Conservation (phyloP, 139 green algal species). For the Diplosphaera chodatii region DNA sequence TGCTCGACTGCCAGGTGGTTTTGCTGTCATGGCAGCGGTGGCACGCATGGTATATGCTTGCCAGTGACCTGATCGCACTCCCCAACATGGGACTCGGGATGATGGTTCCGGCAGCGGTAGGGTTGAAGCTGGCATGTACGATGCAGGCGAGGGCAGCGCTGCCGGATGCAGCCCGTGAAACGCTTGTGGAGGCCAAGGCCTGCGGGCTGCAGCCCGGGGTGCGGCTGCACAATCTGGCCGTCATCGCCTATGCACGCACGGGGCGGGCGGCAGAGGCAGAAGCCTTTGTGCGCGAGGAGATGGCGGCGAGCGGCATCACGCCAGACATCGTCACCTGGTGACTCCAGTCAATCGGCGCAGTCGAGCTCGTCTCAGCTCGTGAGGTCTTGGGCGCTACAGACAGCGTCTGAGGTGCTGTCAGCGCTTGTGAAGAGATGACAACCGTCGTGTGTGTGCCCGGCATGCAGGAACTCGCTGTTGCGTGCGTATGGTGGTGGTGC, state of each 20-base stretch:
- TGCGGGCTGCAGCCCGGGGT: neutral
- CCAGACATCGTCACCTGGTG: neutral
- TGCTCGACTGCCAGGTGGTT: neutral
- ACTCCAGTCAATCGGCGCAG: neutral
- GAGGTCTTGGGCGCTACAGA: too few species aligned
- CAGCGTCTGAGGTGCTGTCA: too few species aligned
- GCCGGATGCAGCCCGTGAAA: neutral
- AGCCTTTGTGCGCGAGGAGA: neutral
- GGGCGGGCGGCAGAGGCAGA: neutral
- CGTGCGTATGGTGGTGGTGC: too few species aligned
- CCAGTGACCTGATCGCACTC: neutral
- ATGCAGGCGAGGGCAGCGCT: neutral
- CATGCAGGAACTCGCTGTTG: neutral
- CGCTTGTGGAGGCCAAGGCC: neutral
- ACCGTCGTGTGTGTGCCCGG: too few species aligned
- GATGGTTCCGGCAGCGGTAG: too few species aligned
- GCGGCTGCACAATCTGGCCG: neutral
- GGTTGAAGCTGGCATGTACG: too few species aligned
- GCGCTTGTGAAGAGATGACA: neutral
- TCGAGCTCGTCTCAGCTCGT: too few species aligned
- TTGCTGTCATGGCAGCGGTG: neutral
- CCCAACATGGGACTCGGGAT: neutral
- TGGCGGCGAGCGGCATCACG: neutral
- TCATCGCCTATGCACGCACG: neutral
- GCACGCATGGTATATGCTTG: neutral